A percentile compares a stretch with the other conserved stretches of the same genome.
These are phyloP conservation scores for Glycine tomentella DNA, from an alignment of 306 rosid species.

Conservation along the genomic window DNA sequence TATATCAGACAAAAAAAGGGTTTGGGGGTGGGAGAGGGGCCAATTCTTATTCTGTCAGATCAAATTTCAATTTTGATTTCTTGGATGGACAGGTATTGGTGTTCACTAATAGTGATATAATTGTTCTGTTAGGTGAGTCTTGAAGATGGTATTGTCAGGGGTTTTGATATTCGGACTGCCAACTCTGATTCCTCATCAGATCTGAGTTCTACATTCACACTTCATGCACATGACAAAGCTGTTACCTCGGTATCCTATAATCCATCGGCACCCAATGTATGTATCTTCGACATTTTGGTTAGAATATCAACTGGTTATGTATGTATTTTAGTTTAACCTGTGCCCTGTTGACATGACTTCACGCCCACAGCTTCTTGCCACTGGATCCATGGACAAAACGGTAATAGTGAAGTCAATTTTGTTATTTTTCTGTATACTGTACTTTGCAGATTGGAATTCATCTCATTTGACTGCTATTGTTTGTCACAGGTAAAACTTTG, in stretches of 20 bases:
- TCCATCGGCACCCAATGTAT: slow-evolving; percentile 75
- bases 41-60: slow-evolving; percentile 13
- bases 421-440: slow-evolving; percentile 11
- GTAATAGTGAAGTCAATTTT: slow-evolving; percentile 52
- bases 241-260: slow-evolving; percentile 81
- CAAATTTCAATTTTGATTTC: slow-evolving; percentile 17
- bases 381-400: slow-evolving; percentile 89
- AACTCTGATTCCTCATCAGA: slow-evolving; percentile 60
- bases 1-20: background rate
- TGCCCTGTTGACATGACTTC: slow-evolving; percentile 16
- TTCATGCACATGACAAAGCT: slow-evolving; percentile 92
- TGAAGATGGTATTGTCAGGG: slow-evolving; percentile 82
- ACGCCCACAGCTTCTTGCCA: slow-evolving; percentile 77
- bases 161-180: slow-evolving; percentile 85
- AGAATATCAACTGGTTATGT: slow-evolving; percentile 30
- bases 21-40: background rate
- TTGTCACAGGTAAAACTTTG: slow-evolving; percentile 82
- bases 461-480: slow-evolving; percentile 34
- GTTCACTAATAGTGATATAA: slow-evolving; percentile 21
- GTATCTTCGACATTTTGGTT: slow-evolving; percentile 33
- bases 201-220: slow-evolving; percentile 71
- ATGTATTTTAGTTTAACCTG: slow-evolving; percentile 40
- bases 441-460: slow-evolving; percentile 30
- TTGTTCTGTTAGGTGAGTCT: slow-evolving; percentile 80
- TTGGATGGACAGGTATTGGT: background rate